phyloP scores from a whole-genome alignment of 192 early-diverging fungal genomes.

The Gaertneriomyces semiglobifer region DNA sequence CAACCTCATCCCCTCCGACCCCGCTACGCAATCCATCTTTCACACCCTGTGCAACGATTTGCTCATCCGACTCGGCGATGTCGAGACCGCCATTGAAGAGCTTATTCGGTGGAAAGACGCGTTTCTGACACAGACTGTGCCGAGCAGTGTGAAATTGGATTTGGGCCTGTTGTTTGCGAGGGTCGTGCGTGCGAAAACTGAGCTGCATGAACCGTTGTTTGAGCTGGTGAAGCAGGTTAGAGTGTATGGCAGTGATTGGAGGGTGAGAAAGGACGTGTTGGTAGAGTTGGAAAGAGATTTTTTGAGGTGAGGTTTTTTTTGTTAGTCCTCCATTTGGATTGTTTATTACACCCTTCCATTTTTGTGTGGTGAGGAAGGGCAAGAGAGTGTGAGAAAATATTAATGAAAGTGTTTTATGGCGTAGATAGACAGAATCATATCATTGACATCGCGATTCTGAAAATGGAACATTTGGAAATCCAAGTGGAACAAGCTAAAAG shows the following conservation, averaged over 20 bases:
- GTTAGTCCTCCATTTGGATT: neutral
- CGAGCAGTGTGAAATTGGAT: slow-evolving; percentile 49
- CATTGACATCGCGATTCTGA: slow-evolving; percentile 52
- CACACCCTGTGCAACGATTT: slow-evolving; percentile 46
- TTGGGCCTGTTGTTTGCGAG: slow-evolving; percentile 47
- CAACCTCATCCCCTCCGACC: slow-evolving; percentile 10
- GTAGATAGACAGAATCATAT: slow-evolving; percentile 41
- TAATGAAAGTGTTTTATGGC: neutral
- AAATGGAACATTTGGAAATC: slow-evolving; percentile 48
- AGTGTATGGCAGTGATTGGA: slow-evolving; percentile 49
- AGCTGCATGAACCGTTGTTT: slow-evolving; percentile 55
- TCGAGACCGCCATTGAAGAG: slow-evolving; percentile 52
- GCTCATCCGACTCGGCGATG: slow-evolving; percentile 39
- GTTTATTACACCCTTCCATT: neutral
- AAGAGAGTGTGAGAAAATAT: too few relatives aligned
- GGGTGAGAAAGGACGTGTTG: slow-evolving; percentile 37
- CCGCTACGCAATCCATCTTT: slow-evolving; percentile 36
- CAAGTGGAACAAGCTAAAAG: slow-evolving; percentile 36
- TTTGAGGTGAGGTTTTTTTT: slow-evolving; percentile 25
- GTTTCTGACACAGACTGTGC: slow-evolving; percentile 46
- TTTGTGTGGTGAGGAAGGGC: neutral
- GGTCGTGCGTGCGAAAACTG: slow-evolving; percentile 55
- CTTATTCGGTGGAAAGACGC: slow-evolving; percentile 56
- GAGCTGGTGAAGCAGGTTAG: slow-evolving; percentile 53
- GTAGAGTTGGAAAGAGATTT: slow-evolving; percentile 53